Evolutionary conservation across 2,329 filamentous ascomycete species (phyloP).

Genomic region (Talaromyces atroroseus): DNA sequence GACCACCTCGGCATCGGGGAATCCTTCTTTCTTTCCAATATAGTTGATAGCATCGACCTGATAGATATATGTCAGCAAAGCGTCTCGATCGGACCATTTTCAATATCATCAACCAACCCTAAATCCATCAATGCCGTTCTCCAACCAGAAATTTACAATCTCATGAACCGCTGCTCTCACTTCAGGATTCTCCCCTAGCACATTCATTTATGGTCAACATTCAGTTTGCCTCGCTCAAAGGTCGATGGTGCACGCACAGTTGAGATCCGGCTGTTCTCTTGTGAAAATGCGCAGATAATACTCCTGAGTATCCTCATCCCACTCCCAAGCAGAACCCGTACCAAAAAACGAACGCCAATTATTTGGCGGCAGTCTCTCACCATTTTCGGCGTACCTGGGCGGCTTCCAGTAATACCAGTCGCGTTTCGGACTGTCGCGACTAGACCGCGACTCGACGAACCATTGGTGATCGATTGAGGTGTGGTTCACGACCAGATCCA

Average conservation of each 20-base stretch:
- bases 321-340: conserved; percentile 42
- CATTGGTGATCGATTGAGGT: conserved; percentile 66
- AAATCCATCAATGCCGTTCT: conserved; percentile 63
- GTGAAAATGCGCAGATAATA: conserved; percentile 75
- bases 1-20: conserved; percentile 41
- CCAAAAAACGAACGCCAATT: conserved; percentile 54
- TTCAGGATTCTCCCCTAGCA: conserved; percentile 55
- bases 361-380: conserved; percentile 63
- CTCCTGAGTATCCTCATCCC: conserved; percentile 63
- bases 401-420: conserved; percentile 63
- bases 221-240: too few relatives aligned
- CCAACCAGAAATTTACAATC: conserved; percentile 72
- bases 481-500: conserved; percentile 75
- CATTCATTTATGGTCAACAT: background rate
- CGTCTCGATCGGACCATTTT: background rate
- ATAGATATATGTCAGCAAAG: conserved; percentile 27
- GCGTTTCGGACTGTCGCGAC: conserved; percentile 57
- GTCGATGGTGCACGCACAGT: conserved; percentile 45
- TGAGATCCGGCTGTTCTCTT: conserved; percentile 73
- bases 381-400: conserved; percentile 49
- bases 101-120: background rate
- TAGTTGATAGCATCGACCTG: conserved; percentile 69
- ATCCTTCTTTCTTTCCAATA: conserved; percentile 58
- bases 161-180: conserved; percentile 65
- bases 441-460: conserved; percentile 63